Evolutionary conservation across 805 yeast genomes (phyloP), one percentile per base, ranked within the genome.

Genomic region (Myxozyma lipomycoides): DNA sequence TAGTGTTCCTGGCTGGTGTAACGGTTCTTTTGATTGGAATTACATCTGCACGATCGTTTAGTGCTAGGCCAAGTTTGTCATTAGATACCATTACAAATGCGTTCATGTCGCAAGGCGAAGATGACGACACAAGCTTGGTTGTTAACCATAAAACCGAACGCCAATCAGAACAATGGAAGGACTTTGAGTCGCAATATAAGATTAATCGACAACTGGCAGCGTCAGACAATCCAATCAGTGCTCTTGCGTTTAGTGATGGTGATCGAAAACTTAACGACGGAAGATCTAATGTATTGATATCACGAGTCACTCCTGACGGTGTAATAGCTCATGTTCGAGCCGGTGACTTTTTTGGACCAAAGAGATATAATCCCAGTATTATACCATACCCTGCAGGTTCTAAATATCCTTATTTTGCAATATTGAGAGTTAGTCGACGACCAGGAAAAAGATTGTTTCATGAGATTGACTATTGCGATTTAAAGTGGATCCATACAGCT

Each of bases 361-460:
- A 22, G 9, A 17, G 49, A 21, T 46, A 40, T 43, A 43, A 43
- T 36, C 53, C 56, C 23, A 51, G 42, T 30, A 3, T 55, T 3
- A 41, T 55, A 21, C 59, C 59, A 3, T 45, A 40, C 19, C 54
- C 54, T 2, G 43, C 40, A 3, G 52, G 54, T 2, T 41, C 53
- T 9, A 40, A 17, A 28, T 42, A 47, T 30, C 53, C 53, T 19
- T 55, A 55, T 32, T 21, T 55, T 15, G 59, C 53, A 19, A 34
- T 55, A 28, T 43, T 35, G 45, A 41, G 32, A 18, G 43, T 12
- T 50, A 39, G 40, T 3, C 45, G 26, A 26, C 25, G 35, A 12
- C 41, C 21, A 22, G 19, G 15, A 43, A 36, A n/a, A 28, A 44
- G 21, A 46, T 24, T 6, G 22, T 17, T 19, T 26, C 58, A 55